Percentiles rank a stretch among this genome's conserved stretches.
Evolutionary conservation across 2,329 filamentous ascomycete genomes (phyloP).

Genomic region (Colletotrichum tofieldiae): DNA sequence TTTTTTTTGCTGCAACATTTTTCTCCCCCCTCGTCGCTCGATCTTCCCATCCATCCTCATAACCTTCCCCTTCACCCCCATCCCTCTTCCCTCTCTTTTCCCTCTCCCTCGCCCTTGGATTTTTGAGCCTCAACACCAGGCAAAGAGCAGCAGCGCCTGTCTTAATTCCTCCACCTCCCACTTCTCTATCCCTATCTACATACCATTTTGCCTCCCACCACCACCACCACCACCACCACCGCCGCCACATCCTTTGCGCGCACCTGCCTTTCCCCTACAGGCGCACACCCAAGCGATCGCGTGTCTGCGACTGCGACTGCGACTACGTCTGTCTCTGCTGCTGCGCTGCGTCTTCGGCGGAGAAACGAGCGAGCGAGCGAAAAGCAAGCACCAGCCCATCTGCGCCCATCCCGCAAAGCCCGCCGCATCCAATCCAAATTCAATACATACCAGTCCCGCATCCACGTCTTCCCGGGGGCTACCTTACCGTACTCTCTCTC

Average conservation of each 20-base stretch:
- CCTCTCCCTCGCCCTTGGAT: constrained; percentile 13
- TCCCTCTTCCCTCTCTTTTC: constrained; percentile 35
- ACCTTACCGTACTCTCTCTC: constrained; percentile 6
- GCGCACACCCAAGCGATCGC: constrained; percentile 23
- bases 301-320: constrained; percentile 36
- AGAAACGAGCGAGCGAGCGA: constrained; percentile 34
- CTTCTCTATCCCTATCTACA: neutral
- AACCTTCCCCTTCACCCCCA: constrained; percentile 26
- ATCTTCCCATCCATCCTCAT: constrained; percentile 41
- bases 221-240: constrained; percentile 7
- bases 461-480: constrained; percentile 12
- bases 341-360: constrained; percentile 37
- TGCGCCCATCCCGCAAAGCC: constrained; percentile 40
- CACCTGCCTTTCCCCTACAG: neutral
- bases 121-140: constrained; percentile 29
- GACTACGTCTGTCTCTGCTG: constrained; percentile 19
- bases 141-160: constrained; percentile 17
- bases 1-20: constrained; percentile 37
- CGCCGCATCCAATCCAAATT: constrained; percentile 37
- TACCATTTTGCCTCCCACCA: neutral
- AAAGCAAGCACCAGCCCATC: constrained; percentile 33
- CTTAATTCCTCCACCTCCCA: neutral
- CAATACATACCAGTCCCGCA: constrained; percentile 21
- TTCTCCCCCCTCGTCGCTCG: constrained; percentile 37
- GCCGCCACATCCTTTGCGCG: constrained; percentile 5